These are phyloP conservation scores for Trametes sp. DNA, from an alignment of 1,284 basidiomycete genomes.

Conservation along the genomic window DNA sequence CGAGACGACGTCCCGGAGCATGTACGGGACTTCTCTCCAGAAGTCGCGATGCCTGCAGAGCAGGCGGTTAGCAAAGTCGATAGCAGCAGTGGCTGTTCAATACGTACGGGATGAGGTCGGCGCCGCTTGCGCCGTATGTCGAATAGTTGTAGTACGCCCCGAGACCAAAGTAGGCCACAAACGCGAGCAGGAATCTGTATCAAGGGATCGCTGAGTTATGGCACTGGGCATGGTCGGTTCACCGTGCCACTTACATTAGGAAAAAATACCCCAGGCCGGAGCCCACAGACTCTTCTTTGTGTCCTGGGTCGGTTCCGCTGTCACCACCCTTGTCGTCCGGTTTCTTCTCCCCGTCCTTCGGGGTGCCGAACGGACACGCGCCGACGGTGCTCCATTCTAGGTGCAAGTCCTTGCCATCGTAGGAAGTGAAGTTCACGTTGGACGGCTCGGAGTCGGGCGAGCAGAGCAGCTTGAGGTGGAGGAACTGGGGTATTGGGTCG, in stretches of 20 bases:
- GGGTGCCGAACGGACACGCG: constrained; percentile 55
- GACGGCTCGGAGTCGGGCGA: constrained; percentile 46
- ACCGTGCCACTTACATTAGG: constrained; percentile 64
- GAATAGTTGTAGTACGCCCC: constrained; percentile 88
- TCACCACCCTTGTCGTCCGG: constrained; percentile 41
- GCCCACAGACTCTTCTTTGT: constrained; percentile 55
- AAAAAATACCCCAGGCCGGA: constrained; percentile 87
- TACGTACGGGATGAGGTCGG: constrained; percentile 81
- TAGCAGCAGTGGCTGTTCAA: too few relatives aligned
- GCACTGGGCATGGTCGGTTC: background rate
- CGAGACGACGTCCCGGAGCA: constrained; percentile 77
- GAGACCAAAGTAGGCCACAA: constrained; percentile 72
- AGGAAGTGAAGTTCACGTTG: constrained; percentile 63
- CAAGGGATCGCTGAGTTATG: background rate
- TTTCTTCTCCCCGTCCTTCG: constrained; percentile 40
- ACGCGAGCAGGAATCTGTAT: constrained; percentile 67
- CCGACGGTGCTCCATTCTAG: constrained; percentile 67
- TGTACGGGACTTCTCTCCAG: constrained; percentile 87
- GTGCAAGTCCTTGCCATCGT: constrained; percentile 60
- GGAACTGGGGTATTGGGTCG: constrained; percentile 55
- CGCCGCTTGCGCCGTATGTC: constrained; percentile 80
- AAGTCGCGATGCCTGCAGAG: constrained; percentile 79
- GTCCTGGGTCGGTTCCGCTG: constrained; percentile 42
- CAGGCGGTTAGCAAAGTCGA: constrained; percentile 2
- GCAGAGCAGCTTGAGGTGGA: constrained; percentile 70